These are phyloP conservation scores for Scutellaria minor DNA, from an alignment of 257 asterid species.

Conservation along the genomic window DNA sequence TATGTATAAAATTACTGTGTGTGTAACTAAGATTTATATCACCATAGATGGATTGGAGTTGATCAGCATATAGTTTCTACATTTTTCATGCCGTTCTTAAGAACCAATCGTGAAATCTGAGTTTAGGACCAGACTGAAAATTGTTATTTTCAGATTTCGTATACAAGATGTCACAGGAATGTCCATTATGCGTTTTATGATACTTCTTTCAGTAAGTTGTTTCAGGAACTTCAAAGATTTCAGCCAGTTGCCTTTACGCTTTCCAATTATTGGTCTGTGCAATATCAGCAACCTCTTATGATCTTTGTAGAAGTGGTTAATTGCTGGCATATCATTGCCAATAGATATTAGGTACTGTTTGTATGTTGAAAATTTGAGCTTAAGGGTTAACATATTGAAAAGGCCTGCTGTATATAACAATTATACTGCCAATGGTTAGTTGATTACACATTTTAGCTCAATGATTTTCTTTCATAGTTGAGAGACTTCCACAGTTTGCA, in stretches of 20 bases:
- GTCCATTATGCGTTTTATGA: background rate
- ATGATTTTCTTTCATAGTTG: background rate
- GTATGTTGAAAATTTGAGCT: background rate
- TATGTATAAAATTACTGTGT: background rate
- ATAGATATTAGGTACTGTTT: background rate
- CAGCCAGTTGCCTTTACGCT: background rate
- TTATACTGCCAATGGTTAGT: background rate
- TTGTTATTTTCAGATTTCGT: background rate
- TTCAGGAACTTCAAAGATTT: slow-evolving; percentile 6
- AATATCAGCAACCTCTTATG: background rate
- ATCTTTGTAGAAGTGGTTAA: background rate
- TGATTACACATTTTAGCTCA: background rate
- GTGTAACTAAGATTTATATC: background rate
- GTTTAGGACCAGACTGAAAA: slow-evolving; percentile 12
- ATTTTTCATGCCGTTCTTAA: slow-evolving; percentile 4
- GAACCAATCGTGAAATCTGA: background rate
- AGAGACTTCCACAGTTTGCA: background rate
- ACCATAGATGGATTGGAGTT: no score
- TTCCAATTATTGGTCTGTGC: background rate
- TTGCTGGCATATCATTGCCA: background rate
- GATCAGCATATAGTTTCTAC: background rate
- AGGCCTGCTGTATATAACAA: background rate
- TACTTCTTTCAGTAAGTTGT: background rate
- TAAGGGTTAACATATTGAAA: background rate
- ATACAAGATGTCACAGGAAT: background rate